Conservation (phyloP, 2,329 filamentous ascomycete species). For the Aspergillus fischeri region DNA sequence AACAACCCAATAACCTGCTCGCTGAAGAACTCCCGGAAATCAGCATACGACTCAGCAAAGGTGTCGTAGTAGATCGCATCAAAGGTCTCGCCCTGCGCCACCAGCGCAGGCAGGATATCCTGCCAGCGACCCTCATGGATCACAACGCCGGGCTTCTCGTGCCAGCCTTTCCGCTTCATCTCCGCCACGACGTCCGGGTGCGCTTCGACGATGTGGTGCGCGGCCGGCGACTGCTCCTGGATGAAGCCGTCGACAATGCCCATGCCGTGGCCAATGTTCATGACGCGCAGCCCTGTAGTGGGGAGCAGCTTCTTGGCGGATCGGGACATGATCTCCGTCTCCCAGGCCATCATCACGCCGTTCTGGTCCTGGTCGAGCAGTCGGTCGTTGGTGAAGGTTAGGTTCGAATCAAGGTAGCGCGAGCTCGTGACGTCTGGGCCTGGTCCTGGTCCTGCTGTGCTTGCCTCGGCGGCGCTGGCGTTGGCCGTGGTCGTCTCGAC, state of each 20-base stretch:
- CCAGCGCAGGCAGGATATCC: slow-evolving; percentile 65
- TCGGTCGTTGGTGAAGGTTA: slow-evolving; percentile 62
- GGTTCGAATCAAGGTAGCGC: slow-evolving; percentile 63
- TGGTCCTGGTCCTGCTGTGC: slow-evolving; percentile 9
- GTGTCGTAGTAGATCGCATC: slow-evolving; percentile 97
- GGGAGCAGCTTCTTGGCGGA: slow-evolving; percentile 67
- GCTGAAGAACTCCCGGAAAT: slow-evolving; percentile 80
- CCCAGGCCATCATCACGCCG: slow-evolving; percentile 93
- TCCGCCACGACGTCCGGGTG: slow-evolving; percentile 72
- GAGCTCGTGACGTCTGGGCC: slow-evolving; percentile 55
- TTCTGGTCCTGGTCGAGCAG: slow-evolving; percentile 72
- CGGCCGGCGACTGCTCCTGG: slow-evolving; percentile 60
- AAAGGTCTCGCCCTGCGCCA: slow-evolving; percentile 66
- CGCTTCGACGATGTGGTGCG: slow-evolving; percentile 82
- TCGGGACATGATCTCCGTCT: slow-evolving; percentile 77
- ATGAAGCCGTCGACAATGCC: slow-evolving; percentile 81
- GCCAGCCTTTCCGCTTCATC: slow-evolving; percentile 64
- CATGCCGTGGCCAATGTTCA: slow-evolving; percentile 90
- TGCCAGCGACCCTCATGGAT: slow-evolving; percentile 77
- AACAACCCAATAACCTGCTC: slow-evolving; percentile 81
- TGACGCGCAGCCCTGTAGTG: slow-evolving; percentile 60
- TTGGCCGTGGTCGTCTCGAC: slow-evolving; percentile 16
- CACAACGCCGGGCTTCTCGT: slow-evolving; percentile 54
- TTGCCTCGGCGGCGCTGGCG: slow-evolving; percentile 7
- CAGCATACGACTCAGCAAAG: slow-evolving; percentile 87